phyloP scores from a whole-genome alignment of 495 filamentous ascomycete genomes.

The Cercophora newfieldiana region DNA sequence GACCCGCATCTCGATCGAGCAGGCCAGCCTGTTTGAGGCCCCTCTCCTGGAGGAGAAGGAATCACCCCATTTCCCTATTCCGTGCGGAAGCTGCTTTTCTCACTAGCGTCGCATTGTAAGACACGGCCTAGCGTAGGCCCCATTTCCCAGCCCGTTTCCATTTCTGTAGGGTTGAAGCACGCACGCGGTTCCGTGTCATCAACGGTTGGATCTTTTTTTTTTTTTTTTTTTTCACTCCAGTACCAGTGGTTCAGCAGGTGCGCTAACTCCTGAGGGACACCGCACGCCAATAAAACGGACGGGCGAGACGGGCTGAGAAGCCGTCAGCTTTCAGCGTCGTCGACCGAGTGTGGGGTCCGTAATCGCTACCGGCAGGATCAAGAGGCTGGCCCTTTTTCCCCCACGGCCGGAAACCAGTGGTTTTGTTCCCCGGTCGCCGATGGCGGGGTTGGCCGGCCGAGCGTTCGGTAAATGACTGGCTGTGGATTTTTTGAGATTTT shows the following conservation, averaged over 20 bases:
- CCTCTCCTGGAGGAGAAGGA: not conserved
- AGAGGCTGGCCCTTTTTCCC: not conserved
- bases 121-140: not conserved
- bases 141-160: not conserved
- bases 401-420: not conserved
- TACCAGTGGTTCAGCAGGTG: not conserved
- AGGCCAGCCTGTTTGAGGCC: not conserved
- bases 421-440: not conserved
- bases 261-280: no score
- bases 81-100: no score
- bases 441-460: not conserved
- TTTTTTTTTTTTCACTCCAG: no score
- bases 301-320: not conserved
- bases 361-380: not conserved
- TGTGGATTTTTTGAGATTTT: not conserved
- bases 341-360: not conserved
- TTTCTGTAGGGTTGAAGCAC: not conserved
- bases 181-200: not conserved
- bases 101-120: slow-evolving; percentile 5
- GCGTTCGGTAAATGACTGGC: slow-evolving; percentile 1
- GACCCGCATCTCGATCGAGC: slow-evolving; percentile 7
- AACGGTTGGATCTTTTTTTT: not conserved
- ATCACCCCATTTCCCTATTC: not conserved
- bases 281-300: no score
- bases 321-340: not conserved